Conservation (phyloP, 2,329 filamentous ascomycete genomes). For the Colletotrichum sp. region DNA sequence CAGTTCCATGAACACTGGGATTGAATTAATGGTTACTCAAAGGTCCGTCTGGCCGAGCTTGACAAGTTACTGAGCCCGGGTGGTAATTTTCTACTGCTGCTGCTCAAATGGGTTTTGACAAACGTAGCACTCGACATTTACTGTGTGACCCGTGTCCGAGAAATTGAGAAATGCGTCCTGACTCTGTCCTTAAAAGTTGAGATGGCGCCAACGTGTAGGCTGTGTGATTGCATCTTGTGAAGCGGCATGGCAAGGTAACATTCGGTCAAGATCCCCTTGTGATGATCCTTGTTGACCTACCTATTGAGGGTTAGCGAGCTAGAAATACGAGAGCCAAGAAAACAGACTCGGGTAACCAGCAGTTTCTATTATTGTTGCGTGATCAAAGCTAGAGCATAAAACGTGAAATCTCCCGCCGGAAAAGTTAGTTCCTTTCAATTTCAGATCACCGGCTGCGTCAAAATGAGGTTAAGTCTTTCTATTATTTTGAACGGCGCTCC, state of each 20-base stretch:
- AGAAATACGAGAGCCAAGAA: not conserved
- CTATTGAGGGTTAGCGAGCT: not conserved
- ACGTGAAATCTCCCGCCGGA: not conserved
- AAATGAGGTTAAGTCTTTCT: not conserved
- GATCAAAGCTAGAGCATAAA: not conserved
- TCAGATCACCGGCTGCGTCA: not conserved
- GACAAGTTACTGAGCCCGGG: not conserved
- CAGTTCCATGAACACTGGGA: not conserved
- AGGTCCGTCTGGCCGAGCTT: not conserved
- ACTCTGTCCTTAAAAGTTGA: not conserved
- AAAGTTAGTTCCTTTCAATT: not conserved
- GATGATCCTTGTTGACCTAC: not conserved
- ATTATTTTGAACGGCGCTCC: not conserved
- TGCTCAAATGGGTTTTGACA: not conserved
- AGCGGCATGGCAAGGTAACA: not conserved
- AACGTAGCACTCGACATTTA: not conserved
- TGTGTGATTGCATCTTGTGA: not conserved
- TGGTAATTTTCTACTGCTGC: not conserved
- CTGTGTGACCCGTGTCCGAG: not conserved
- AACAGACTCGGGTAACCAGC: not conserved
- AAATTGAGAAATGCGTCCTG: not conserved
- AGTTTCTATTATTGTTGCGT: not conserved
- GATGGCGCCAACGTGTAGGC: not conserved
- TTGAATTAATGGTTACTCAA: not conserved
- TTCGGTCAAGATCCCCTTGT: not conserved